These are phyloP conservation scores for Castanea crenata DNA, from an alignment of 306 rosid species.

Conservation along the genomic window DNA sequence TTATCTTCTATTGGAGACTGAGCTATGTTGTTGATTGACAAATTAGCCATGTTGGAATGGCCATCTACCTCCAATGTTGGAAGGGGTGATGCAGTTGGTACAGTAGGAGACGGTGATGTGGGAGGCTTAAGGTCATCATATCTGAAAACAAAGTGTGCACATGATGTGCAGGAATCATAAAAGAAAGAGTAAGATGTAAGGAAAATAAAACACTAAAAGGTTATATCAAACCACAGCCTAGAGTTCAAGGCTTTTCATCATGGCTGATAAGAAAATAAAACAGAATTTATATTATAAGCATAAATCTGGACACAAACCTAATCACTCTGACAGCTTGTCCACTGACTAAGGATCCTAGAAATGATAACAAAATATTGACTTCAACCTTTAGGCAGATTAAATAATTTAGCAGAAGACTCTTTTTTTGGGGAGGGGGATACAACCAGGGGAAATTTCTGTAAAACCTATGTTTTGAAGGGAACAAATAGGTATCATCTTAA, in stretches of 20 bases:
- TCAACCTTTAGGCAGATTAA: background rate
- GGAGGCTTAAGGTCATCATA: slow-evolving; percentile 82
- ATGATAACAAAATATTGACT: background rate
- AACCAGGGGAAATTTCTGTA: background rate
- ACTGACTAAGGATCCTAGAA: background rate
- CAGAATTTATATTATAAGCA: background rate
- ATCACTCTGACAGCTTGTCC: too few relatives aligned
- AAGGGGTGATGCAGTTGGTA: slow-evolving; percentile 32
- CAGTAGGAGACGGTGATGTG: slow-evolving; percentile 71
- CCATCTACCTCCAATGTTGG: slow-evolving; percentile 29
- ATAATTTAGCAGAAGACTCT: background rate
- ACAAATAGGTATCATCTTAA: background rate
- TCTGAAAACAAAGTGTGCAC: slow-evolving; percentile 35
- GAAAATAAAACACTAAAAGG: background rate
- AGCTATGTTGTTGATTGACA: slow-evolving; percentile 41
- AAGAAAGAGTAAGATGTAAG: background rate
- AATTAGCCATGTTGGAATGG: slow-evolving; percentile 12
- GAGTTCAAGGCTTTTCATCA: background rate
- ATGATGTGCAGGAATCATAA: background rate
- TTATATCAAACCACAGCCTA: slow-evolving; percentile 4
- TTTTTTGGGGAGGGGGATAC: background rate
- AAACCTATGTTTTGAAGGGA: background rate
- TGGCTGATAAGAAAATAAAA: background rate
- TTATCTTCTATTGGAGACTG: slow-evolving; percentile 31
- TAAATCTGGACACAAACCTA: background rate